Evolutionary conservation across 306 rosid species (phyloP).

Genomic region (Acacia melanoxylon): DNA sequence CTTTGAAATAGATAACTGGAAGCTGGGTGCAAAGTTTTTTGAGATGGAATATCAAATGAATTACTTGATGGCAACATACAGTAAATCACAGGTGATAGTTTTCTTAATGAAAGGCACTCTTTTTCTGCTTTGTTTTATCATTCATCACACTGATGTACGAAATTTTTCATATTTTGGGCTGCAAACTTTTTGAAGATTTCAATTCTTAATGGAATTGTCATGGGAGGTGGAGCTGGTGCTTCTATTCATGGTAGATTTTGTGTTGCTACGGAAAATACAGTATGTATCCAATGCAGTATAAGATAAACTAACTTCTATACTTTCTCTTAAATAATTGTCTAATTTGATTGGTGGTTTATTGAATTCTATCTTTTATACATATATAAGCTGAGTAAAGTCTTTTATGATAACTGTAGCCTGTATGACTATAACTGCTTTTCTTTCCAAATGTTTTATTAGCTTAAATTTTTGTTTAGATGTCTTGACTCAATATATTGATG

Average conservation of each 20-base stretch:
- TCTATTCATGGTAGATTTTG: slow-evolving; percentile 90
- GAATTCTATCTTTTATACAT: slow-evolving; percentile 7
- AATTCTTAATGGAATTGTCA: slow-evolving; percentile 84
- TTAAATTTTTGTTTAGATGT: slow-evolving; percentile 8
- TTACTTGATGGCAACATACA: slow-evolving; percentile 84
- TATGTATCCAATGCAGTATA: slow-evolving; percentile 29
- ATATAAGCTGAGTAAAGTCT: neutral
- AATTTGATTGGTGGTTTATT: neutral
- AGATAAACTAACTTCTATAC: neutral
- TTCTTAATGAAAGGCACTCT: neutral
- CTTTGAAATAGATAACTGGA: slow-evolving; percentile 69
- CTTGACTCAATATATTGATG: slow-evolving; percentile 26
- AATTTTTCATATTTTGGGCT: slow-evolving; percentile 22
- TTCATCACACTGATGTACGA: neutral
- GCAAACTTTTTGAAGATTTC: slow-evolving; percentile 69
- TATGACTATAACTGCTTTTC: neutral
- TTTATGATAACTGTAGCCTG: neutral
- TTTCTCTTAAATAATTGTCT: neutral
- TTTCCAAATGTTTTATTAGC: neutral
- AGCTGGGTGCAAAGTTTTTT: slow-evolving; percentile 60
- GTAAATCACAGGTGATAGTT: slow-evolving; percentile 82
- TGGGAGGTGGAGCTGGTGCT: slow-evolving; percentile 99
- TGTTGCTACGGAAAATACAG: slow-evolving; percentile 88
- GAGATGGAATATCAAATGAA: slow-evolving; percentile 60
- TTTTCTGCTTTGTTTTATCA: slow-evolving; percentile 14